A percentile compares a stretch with the other conserved stretches of the same genome.
phyloP scores from a whole-genome alignment of 345 rosid genomes.

The Eutrema heterophyllum region DNA sequence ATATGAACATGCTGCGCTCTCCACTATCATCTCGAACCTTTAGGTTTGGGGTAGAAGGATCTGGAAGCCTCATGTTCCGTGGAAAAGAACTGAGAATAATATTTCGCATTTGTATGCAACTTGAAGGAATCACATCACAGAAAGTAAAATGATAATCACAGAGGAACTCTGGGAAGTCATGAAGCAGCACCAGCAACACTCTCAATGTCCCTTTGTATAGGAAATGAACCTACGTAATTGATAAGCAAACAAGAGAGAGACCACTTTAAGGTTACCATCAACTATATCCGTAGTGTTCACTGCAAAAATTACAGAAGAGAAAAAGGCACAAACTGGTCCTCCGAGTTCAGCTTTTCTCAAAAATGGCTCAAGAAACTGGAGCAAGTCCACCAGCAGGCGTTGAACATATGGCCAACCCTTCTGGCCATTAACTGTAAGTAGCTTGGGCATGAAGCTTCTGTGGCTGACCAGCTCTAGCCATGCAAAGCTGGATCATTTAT shows the following conservation, averaged over 20 bases:
- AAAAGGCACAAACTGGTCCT: too few relatives aligned
- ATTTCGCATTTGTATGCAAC: constrained; percentile 98
- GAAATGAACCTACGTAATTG: constrained; percentile 62
- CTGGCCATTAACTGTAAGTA: constrained; percentile 75
- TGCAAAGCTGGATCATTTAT: constrained; percentile 62
- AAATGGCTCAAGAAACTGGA: constrained; percentile 96
- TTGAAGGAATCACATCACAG: constrained; percentile 98
- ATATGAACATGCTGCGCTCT: background rate
- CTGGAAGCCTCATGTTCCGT: constrained; percentile 93
- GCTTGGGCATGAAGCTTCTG: constrained; percentile 96
- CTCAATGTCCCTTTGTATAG: constrained; percentile 90
- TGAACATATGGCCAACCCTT: constrained; percentile 96
- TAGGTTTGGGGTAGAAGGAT: constrained; percentile 94
- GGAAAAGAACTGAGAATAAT: constrained; percentile 95
- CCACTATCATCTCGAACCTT: constrained; percentile 71
- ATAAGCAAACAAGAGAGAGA: constrained; percentile 60
- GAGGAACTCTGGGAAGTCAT: constrained; percentile 96
- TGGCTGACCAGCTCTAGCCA: constrained; percentile 98
- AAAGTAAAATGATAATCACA: constrained; percentile 97
- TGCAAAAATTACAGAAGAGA: too few relatives aligned
- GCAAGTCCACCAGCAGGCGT: constrained; percentile 82
- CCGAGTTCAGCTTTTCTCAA: too few relatives aligned
- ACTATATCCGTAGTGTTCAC: background rate
- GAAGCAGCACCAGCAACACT: constrained; percentile 91
- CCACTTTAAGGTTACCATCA: constrained; percentile 56